Base-by-base conservation (phyloP, 768 basidiomycete species). In the Hericium rajendrae region DNA sequence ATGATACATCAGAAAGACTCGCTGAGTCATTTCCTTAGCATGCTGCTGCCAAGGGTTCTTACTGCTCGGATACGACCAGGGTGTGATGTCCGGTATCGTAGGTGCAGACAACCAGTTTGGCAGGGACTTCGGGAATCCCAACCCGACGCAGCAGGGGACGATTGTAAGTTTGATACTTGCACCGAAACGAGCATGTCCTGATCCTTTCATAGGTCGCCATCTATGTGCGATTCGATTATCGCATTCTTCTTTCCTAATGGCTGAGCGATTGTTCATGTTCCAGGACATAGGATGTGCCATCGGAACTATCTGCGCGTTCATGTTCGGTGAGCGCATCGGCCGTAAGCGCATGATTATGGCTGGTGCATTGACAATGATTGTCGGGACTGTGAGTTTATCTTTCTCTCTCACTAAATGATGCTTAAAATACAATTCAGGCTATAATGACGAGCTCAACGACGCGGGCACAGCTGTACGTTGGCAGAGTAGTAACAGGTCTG, bases 91-190 rank as follows among this genome's bases (percentile, higher is more conserved):
- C 26, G 49, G 32, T 20, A 51, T 26, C 16, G 49, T 51, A 37
- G 15, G 49, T 3, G 73, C 73, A n/a, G 65, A 74, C 59, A 74
- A 74, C 54, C 73, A 70, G 60, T 74, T 73, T 55, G 73, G 72
- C 28, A 63, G 51, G 18, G 73, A 74, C 48, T 74, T 74, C 56
- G 66, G 65, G 16, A 65, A 72, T 53, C 73, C 73, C 0, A 62
- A 70, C 56, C 68, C 73, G 4, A 73, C 72, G 3, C 66, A 65
- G 2, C 73, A 74, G 62, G 73, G 73, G 32, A 70, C 70, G 0
- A 74, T 74, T 26, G 73, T 74, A 60, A 20, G 72, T 68, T 43
- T 37, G 43, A 12, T 10, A 18, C 32, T 51, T 2, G 16, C 12
- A 38, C 24, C 9, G 32, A 32, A 32, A 9, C 32, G 32, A 32